phyloP scores from a whole-genome alignment of 2,329 filamentous ascomycete species.

The Cladobotryum mycophilum region DNA sequence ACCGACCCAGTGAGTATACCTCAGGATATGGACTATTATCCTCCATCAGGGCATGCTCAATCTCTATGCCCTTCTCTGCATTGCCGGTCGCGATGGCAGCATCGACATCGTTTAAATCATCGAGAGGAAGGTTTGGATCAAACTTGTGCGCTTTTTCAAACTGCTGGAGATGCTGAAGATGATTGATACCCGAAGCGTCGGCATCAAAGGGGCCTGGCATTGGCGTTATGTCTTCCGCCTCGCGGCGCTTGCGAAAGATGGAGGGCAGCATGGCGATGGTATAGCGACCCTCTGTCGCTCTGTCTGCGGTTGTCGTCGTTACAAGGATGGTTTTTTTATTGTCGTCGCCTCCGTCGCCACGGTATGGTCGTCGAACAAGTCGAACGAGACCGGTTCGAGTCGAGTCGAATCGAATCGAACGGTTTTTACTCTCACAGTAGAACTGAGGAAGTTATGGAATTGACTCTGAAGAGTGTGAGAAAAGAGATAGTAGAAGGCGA shows the following conservation, averaged over 20 bases:
- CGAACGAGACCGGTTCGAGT: constrained; percentile 7
- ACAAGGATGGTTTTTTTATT: not conserved
- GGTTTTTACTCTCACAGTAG: not conserved
- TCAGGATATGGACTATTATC: constrained; percentile 64
- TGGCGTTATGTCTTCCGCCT: constrained; percentile 40
- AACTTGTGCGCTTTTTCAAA: constrained; percentile 56
- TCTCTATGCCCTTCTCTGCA: constrained; percentile 48
- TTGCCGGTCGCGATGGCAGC: constrained; percentile 49
- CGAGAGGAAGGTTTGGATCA: constrained; percentile 60
- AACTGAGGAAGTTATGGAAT: not conserved
- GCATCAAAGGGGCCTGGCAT: constrained; percentile 34
- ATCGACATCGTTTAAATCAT: constrained; percentile 55
- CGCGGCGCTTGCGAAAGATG: constrained; percentile 40
- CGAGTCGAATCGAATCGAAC: constrained; percentile 5
- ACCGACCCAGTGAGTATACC: constrained; percentile 31
- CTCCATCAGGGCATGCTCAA: constrained; percentile 53
- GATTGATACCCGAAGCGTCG: constrained; percentile 35
- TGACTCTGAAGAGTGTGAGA: not conserved
- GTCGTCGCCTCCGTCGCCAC: constrained; percentile 1
- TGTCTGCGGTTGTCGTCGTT: not conserved
- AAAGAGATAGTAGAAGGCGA: not conserved
- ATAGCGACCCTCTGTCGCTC: not conserved
- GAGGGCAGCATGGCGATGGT: constrained; percentile 26
- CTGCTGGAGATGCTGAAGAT: constrained; percentile 43
- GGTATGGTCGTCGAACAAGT: constrained; percentile 9